Base-by-base conservation (phyloP, 192 early-diverging fungal genomes). In the Gaertneriomyces semiglobifer region DNA sequence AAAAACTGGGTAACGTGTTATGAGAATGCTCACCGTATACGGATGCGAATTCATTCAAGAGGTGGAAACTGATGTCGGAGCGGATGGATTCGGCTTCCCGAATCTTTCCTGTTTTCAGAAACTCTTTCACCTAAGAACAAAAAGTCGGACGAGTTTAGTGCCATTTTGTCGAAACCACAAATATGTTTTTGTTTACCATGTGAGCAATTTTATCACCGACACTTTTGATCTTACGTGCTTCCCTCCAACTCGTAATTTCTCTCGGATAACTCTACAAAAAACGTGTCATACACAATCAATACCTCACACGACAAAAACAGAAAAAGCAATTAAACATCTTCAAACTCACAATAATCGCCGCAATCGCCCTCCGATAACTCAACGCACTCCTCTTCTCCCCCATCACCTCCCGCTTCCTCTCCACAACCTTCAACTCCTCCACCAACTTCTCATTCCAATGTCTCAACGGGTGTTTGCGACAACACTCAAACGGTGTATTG, bases 141-240 rank as follows among this genome's bases (percentile, higher is more conserved):
- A 60, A n/a, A n/a, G n/a, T n/a, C n/a, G 11, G 10, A 2, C 25
- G 25, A 33, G 25, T 33, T 66, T 62, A 68, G 18, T n/a, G 18
- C 5, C 9, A 68, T 53, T 42, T 53, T 4, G 4, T 1, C 11
- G n/a, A 57, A 11, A 3, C 25, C 20, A 2, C 12, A 18, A 57
- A 1, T 57, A 11, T 33, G 11, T 16, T 10, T 44, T 19, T 11
- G 40, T 19, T 6, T 51, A 71, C 66, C 68, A 70, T 71, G 3
- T 63, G 18, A 2, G 73, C 73, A 39, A 74, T 74, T 44, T 74
- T 74, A 10, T 57, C 39, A 12, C 73, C 73, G n/a, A 74, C 58
- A 25, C 73, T 68, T 25, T 74, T 74, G 44, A 74, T 63, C 42
- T 74, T 74, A 1, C 45, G 11, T 39, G 73, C 73, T 44, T 74